These are phyloP conservation scores for Thymus mandschuricus DNA, from an alignment of 257 asterid species.

Conservation along the genomic window DNA sequence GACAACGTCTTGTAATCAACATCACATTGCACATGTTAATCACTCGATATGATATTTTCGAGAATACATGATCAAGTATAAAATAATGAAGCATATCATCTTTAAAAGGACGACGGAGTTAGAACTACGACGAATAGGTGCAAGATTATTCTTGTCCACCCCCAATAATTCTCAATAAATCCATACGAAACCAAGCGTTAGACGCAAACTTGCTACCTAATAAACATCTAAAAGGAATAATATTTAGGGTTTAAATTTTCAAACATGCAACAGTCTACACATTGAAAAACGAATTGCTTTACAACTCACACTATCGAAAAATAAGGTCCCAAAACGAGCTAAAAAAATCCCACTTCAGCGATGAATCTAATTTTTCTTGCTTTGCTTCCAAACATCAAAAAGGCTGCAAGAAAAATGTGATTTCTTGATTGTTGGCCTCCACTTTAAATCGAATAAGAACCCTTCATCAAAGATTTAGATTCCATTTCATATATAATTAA, in stretches of 20 bases:
- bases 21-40: too few relatives aligned
- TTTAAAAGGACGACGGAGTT: too few relatives aligned
- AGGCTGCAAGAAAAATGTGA: constrained; percentile 28
- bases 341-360: neutral
- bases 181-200: too few relatives aligned
- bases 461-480: constrained; percentile 29
- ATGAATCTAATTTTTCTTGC: constrained; percentile 33
- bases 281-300: constrained; percentile 21
- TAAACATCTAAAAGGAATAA: neutral
- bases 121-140: too few relatives aligned
- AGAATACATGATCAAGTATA: too few relatives aligned
- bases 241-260: constrained; percentile 16
- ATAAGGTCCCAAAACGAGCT: neutral
- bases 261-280: constrained; percentile 23
- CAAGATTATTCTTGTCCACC: too few relatives aligned
- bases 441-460: constrained; percentile 50
- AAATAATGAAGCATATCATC: too few relatives aligned
- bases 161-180: too few relatives aligned
- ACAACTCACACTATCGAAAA: constrained; percentile 34
- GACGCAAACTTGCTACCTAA: too few relatives aligned
- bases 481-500: constrained; percentile 31
- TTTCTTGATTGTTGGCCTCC: constrained; percentile 29
- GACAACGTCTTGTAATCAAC: too few relatives aligned
- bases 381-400: constrained; percentile 30
- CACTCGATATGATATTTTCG: too few relatives aligned